A percentile compares a stretch with the other conserved stretches of the same genome.
Evolutionary conservation across 192 early-diverging fungal genomes (phyloP).

Genomic region (Dissophora globulifera): DNA sequence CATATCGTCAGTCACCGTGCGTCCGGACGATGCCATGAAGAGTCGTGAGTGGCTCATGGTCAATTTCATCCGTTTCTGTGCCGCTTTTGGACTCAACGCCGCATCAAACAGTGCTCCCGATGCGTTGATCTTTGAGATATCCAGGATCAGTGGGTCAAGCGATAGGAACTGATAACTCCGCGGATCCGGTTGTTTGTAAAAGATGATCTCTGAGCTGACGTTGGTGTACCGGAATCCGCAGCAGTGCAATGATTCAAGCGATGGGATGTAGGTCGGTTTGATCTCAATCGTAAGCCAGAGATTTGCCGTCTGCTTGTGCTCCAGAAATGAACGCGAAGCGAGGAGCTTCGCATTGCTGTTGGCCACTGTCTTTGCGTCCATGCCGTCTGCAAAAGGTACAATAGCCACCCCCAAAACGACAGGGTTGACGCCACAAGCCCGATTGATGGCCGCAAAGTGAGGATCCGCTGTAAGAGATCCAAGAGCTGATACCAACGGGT

Average conservation of each 20-base stretch:
- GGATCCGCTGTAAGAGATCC: constrained; percentile 32
- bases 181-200: constrained; percentile 69
- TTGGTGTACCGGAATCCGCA: constrained; percentile 53
- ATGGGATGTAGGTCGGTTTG: constrained; percentile 54
- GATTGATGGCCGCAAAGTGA: constrained; percentile 32
- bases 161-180: constrained; percentile 72
- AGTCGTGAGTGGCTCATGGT: constrained; percentile 24
- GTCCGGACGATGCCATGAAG: constrained; percentile 30
- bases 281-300: constrained; percentile 57
- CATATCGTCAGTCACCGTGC: constrained; percentile 52
- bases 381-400: constrained; percentile 40
- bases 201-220: constrained; percentile 62
- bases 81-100: constrained; percentile 48
- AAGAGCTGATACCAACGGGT: constrained; percentile 27
- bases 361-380: constrained; percentile 25
- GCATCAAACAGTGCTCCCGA: constrained; percentile 44
- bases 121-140: constrained; percentile 63
- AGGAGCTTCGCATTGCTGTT: constrained; percentile 40
- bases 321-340: constrained; percentile 24
- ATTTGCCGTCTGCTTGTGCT: constrained; percentile 50
- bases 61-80: constrained; percentile 51
- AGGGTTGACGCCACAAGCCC: constrained; percentile 32
- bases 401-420: constrained; percentile 41
- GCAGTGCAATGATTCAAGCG: constrained; percentile 50
- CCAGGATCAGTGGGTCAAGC: constrained; percentile 71